These are phyloP conservation scores for Colletotrichum navitas DNA, from an alignment of 2,329 filamentous ascomycete genomes.

Conservation along the genomic window DNA sequence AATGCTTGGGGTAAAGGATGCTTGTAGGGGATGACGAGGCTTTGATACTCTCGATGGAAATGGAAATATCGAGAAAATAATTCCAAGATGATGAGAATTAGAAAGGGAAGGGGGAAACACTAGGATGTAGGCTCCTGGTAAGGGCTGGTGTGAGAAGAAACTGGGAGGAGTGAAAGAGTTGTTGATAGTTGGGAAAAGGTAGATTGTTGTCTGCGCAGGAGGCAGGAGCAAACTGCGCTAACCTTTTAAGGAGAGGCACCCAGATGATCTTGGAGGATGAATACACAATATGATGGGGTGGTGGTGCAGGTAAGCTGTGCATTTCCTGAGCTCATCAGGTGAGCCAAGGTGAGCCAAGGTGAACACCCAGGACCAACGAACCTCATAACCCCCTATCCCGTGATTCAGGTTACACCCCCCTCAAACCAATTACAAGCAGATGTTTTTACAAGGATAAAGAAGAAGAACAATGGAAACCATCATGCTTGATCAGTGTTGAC, in stretches of 20 bases:
- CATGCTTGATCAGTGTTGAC: not conserved
- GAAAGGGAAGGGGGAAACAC: not conserved
- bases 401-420: not conserved
- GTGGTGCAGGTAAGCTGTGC: slow-evolving; percentile 1
- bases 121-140: not conserved
- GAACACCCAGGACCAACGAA: not conserved
- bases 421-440: not conserved
- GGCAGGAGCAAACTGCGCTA: slow-evolving; percentile 15
- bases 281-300: slow-evolving; percentile 1
- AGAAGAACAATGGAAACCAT: not conserved
- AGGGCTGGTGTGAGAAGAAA: not conserved
- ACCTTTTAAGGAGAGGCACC: slow-evolving; percentile 6
- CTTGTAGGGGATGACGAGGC: not conserved
- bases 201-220: slow-evolving; percentile 15
- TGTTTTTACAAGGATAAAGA: not conserved
- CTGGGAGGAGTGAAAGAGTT: not conserved
- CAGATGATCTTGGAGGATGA: not conserved
- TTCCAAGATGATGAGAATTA: not conserved
- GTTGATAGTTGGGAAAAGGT: slow-evolving; percentile 1
- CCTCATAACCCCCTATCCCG: not conserved
- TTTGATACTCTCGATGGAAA: not conserved
- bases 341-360: slow-evolving; percentile 9
- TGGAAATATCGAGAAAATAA: not conserved
- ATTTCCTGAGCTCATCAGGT: slow-evolving; percentile 5
- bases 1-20: not conserved